A percentile compares a stretch with the other conserved stretches of the same genome.
Evolutionary conservation across 345 rosid genomes (phyloP).

Genomic region (Acer campestre): DNA sequence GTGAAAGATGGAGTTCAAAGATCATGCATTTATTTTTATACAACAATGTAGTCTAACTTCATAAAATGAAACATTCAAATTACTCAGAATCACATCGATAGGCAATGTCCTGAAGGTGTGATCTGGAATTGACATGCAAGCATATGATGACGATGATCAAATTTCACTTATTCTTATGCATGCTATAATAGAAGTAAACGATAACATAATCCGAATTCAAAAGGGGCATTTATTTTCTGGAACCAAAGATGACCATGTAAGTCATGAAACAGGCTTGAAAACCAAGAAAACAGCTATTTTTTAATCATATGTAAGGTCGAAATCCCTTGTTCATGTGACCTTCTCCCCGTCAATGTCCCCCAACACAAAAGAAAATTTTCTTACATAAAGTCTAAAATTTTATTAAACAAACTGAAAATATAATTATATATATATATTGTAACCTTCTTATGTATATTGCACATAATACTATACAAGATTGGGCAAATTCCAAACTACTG

Average conservation of each 20-base stretch:
- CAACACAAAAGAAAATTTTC: background rate
- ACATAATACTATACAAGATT: background rate
- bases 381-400: background rate
- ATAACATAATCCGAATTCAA: background rate
- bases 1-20: background rate
- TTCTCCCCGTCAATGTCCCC: background rate
- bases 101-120: background rate
- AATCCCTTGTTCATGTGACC: background rate
- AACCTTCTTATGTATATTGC: background rate
- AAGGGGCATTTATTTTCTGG: conserved; percentile 1
- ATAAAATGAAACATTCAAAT: conserved; percentile 2
- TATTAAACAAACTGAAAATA: no score
- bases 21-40: background rate
- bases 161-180: no score
- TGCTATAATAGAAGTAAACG: background rate
- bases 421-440: no score
- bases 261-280: background rate
- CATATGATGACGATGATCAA: background rate
- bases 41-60: background rate
- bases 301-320: background rate
- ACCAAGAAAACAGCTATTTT: background rate
- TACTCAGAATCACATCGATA: background rate
- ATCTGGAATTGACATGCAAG: background rate
- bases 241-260: background rate
- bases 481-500: background rate